phyloP scores from a whole-genome alignment of 73 alveolate species.

The Urostyla sp. region DNA sequence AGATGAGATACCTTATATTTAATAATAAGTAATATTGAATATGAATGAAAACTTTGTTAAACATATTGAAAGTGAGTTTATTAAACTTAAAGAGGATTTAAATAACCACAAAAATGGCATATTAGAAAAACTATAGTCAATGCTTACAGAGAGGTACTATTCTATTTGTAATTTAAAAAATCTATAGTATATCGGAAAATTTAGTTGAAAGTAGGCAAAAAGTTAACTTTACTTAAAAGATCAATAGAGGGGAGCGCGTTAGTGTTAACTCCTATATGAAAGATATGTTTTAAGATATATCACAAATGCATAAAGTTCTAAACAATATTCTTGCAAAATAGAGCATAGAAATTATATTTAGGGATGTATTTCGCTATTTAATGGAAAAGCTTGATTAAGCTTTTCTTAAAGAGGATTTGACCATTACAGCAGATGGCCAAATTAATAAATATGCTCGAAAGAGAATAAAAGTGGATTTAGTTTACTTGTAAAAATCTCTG shows the following conservation, averaged over 20 bases:
- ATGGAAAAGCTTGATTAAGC: conserved; percentile 19
- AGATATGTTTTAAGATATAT: not conserved
- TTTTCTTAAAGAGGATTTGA: not conserved
- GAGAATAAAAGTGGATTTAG: conserved; percentile 37
- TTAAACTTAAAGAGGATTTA: conserved; percentile 13
- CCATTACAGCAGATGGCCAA: not conserved
- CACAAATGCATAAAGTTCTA: conserved; percentile 9
- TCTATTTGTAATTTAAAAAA: not conserved
- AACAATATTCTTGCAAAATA: conserved; percentile 1
- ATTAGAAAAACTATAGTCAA: conserved; percentile 39
- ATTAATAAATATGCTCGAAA: conserved; percentile 29
- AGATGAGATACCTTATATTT: conserved; percentile 48
- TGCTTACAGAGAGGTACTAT: conserved; percentile 25
- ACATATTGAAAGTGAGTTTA: conserved; percentile 43
- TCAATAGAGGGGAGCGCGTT: conserved; percentile 33
- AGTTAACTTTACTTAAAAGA: conserved; percentile 9
- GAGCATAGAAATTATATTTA: conserved; percentile 36
- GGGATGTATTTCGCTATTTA: conserved; percentile 22
- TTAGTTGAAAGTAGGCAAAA: not conserved
- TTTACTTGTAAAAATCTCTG: conserved; percentile 1
- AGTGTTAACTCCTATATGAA: conserved; percentile 18
- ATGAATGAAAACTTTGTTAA: conserved; percentile 23
- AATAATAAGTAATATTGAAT: conserved; percentile 16
- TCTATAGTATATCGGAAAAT: conserved; percentile 4
- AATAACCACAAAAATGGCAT: conserved; percentile 50